These are phyloP conservation scores for Ustilago curta DNA, from an alignment of 1,284 basidiomycete genomes.

Conservation along the genomic window DNA sequence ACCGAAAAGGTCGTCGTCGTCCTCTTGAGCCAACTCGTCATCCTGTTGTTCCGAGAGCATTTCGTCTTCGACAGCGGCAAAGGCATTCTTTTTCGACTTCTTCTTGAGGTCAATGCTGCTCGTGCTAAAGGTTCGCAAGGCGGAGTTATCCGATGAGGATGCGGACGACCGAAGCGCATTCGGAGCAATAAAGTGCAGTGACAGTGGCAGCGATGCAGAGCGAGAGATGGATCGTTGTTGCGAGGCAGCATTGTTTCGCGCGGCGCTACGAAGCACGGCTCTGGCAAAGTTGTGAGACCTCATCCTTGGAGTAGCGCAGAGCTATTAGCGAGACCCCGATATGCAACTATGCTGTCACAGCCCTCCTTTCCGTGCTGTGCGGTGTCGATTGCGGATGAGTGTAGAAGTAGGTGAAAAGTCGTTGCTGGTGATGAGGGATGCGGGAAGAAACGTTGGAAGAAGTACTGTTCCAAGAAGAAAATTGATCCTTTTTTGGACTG, in stretches of 20 bases:
- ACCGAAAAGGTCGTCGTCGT: slow-evolving; percentile 44
- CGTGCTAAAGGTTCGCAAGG: slow-evolving; percentile 16
- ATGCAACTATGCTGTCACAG: not conserved
- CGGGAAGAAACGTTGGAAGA: slow-evolving; percentile 13
- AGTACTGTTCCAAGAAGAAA: slow-evolving; percentile 28
- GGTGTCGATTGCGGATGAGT: too few species aligned
- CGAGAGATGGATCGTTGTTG: not conserved
- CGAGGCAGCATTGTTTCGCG: slow-evolving; percentile 2
- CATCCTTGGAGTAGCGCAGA: slow-evolving; percentile 9
- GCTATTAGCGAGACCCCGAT: too few species aligned
- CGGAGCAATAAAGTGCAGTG: not conserved
- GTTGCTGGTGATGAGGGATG: not conserved
- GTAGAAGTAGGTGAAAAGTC: not conserved
- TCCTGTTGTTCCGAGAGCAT: slow-evolving; percentile 4
- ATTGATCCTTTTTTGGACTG: not conserved
- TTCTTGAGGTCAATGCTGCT: slow-evolving; percentile 26
- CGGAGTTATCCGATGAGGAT: not conserved
- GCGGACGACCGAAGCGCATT: not conserved
- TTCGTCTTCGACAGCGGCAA: slow-evolving; percentile 29
- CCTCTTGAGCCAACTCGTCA: slow-evolving; percentile 12
- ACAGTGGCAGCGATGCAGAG: not conserved
- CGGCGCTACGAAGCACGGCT: slow-evolving; percentile 24
- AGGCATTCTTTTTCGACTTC: slow-evolving; percentile 33
- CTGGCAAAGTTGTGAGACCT: slow-evolving; percentile 39
- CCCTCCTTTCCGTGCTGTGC: not conserved